Evolutionary conservation across 179 eudicot genomes (phyloP), one percentile per base, ranked within the genome.

Genomic region (Sideroxylon spinosum): DNA sequence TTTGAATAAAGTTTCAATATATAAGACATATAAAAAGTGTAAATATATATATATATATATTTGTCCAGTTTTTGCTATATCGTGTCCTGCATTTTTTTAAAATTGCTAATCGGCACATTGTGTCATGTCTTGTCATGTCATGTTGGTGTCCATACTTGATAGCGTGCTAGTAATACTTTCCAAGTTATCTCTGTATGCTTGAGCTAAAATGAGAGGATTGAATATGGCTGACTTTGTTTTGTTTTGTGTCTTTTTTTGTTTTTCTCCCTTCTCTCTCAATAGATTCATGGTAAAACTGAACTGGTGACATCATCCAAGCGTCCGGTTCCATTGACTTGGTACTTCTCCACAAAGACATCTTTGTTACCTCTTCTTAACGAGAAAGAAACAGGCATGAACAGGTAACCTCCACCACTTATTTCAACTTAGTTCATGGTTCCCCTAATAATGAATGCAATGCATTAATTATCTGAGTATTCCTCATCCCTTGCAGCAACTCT

Each of bases 291-390:
- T 55, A 91, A 86, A 88, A 95, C 98, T 75, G 99, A 95, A 86
- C 82, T 93, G 88, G 96, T 95, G 55, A 91, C 94, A 73, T 86
- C 96, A 55, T 84, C 94, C 57, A 93, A 88, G 86, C 93, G 99
- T 61, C 99, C 99, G 60, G 99, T 95, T 82, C 99, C 99, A 32
- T 87, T 95, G 91, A 93, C 91, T 23, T 95, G 99, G 99, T 93
- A 90, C 85, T 94, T 95, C 86, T 93, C 97, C 50, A 89, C 97
- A 64, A 95, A 92, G 86, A 81, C 89, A 71, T 86, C 90, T 74
- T 81, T 95, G 82, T 80, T 85, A 76, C 97, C 93, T 76, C 99
- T 95, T 82, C 97, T 95, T 80, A 87, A 95, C 87, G 92, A 90
- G 20, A 95, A 87, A 82, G 98, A 98, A 84, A 94, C 92, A 37